Conservation (phyloP, 805 yeast genomes). For the Lipomyces sp. region DNA sequence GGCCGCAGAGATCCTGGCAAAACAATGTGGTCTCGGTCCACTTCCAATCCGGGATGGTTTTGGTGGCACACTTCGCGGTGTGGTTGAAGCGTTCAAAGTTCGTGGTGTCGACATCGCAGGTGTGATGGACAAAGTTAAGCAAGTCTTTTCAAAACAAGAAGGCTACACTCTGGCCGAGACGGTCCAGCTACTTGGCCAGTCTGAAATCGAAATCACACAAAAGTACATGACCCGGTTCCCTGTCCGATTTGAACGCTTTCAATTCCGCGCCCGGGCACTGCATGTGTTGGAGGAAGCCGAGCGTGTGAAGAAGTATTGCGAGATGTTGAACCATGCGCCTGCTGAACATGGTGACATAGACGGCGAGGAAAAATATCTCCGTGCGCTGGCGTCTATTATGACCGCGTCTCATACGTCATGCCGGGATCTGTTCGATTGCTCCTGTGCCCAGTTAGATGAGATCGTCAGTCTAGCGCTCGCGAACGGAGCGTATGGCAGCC, state of each 20-base stretch:
- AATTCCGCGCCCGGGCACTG: conserved; percentile 60
- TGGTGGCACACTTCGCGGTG: conserved; percentile 68
- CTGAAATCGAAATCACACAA: conserved; percentile 52
- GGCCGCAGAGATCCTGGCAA: conserved; percentile 66
- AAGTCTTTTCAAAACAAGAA: conserved; percentile 47
- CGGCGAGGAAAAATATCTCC: conserved; percentile 46
- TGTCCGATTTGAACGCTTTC: conserved; percentile 60
- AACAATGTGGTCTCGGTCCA: conserved; percentile 56
- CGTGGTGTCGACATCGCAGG: conserved; percentile 54
- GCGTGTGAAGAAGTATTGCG: conserved; percentile 59
- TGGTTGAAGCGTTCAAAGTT: conserved; percentile 56
- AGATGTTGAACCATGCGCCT: conserved; percentile 46
- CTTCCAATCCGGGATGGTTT: conserved; percentile 45
- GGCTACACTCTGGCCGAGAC: conserved; percentile 60
- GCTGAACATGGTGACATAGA: conserved; percentile 7
- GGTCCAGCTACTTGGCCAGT: conserved; percentile 50
- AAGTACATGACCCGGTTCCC: conserved; percentile 59
- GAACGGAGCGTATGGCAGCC: conserved; percentile 66
- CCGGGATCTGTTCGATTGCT: conserved; percentile 55
- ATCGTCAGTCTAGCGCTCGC: conserved; percentile 58
- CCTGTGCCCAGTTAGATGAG: conserved; percentile 59
- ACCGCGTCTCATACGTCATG: conserved; percentile 64
- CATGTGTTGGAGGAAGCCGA: conserved; percentile 68
- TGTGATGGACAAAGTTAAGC: conserved; percentile 51
- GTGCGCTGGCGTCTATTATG: conserved; percentile 59